Conservation (phyloP, 2,329 filamentous ascomycete genomes). For the Sclerotinia sclerotiorum region DNA sequence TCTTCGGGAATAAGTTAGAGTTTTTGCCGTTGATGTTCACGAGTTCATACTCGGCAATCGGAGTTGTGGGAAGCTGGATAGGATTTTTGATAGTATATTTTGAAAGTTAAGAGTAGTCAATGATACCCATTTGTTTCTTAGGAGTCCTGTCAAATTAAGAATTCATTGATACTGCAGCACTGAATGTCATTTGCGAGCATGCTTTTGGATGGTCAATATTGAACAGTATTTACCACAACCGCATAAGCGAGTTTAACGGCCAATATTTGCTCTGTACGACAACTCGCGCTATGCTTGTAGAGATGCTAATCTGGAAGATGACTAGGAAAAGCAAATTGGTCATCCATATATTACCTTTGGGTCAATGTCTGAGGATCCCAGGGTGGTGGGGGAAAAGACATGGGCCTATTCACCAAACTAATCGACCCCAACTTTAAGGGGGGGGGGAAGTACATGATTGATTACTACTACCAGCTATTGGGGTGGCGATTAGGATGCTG, state of each 20-base stretch:
- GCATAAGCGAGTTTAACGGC: neutral
- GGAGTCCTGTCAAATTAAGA: neutral
- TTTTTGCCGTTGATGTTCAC: conserved; percentile 97
- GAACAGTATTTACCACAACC: neutral
- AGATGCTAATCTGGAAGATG: neutral
- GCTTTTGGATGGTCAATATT: neutral
- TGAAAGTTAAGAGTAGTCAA: conserved; percentile 40
- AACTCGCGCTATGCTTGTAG: neutral
- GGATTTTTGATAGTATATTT: conserved; percentile 95
- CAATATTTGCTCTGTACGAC: neutral
- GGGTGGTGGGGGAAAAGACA: neutral
- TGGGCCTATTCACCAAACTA: neutral
- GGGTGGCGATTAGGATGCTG: neutral
- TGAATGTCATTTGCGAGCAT: neutral
- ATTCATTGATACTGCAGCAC: neutral
- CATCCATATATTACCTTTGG: neutral
- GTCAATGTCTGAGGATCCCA: neutral
- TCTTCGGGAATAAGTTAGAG: conserved; percentile 81
- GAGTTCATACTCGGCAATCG: conserved; percentile 88
- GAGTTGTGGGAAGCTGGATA: conserved; percentile 94
- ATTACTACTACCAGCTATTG: neutral
- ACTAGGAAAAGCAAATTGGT: neutral
- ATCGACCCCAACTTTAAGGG: neutral
- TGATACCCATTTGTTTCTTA: conserved; percentile 28
- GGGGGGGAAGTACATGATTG: neutral